These are phyloP conservation scores for Elongisporangium prolatum DNA, from an alignment of 352 stramenopile genomes.

Conservation along the genomic window DNA sequence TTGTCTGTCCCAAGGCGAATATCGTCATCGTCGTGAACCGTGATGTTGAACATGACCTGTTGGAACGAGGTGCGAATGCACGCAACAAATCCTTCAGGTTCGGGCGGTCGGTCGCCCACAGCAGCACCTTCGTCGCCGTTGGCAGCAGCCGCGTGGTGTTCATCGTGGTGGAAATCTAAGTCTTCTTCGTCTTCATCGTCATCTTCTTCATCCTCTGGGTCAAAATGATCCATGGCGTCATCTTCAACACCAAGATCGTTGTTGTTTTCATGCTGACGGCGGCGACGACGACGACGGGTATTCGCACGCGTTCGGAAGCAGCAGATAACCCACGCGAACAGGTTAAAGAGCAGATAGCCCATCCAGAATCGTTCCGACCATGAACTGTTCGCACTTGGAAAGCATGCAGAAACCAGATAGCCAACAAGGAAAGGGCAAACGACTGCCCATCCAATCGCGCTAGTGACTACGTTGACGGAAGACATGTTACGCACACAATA, in stretches of 20 bases:
- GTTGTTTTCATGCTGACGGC: conserved; percentile 8
- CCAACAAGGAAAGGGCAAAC: conserved; percentile 70
- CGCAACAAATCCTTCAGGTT: conserved; percentile 38
- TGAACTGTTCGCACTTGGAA: conserved; percentile 38
- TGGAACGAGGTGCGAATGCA: conserved; percentile 59
- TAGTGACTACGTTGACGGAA: conserved; percentile 34
- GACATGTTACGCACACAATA: conserved; percentile 73
- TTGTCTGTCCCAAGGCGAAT: conserved; percentile 53
- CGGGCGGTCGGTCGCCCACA: conserved; percentile 3
- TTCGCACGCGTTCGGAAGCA: conserved; percentile 53
- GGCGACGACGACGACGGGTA: conserved; percentile 30
- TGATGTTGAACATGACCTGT: conserved; percentile 68
- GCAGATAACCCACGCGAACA: conserved; percentile 69
- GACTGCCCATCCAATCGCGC: conserved; percentile 63
- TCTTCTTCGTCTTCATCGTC: conserved; percentile 32
- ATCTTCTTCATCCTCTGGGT: conserved; percentile 20
- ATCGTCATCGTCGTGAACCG: conserved; percentile 64
- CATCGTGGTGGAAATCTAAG: conserved; percentile 25
- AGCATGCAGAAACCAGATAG: conserved; percentile 46
- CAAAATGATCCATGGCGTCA: conserved; percentile 7
- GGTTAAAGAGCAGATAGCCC: conserved; percentile 72
- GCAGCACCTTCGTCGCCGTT: conserved; percentile 3
- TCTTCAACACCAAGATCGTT: conserved; percentile 15
- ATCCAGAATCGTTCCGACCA: conserved; percentile 68
- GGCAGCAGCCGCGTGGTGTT: conserved; percentile 13